These are phyloP conservation scores for Groenewaldozyma auringiensis DNA, from an alignment of 1,139 yeast species.

Conservation along the genomic window DNA sequence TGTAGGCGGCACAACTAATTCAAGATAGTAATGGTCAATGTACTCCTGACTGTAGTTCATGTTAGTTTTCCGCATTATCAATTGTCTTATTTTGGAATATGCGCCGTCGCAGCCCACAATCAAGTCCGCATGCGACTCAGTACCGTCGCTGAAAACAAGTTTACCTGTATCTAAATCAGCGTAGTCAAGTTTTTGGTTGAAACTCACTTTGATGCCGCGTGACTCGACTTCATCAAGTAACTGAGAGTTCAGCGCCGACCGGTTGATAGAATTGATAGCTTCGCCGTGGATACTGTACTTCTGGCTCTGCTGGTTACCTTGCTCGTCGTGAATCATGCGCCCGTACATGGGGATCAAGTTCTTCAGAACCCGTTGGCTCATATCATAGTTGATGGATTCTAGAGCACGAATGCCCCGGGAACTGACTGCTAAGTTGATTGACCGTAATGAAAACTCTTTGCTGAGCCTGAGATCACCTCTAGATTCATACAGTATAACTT, in stretches of 20 bases:
- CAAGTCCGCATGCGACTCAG: constrained; percentile 35
- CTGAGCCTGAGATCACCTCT: constrained; percentile 34
- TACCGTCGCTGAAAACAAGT: constrained; percentile 5
- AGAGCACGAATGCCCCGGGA: constrained; percentile 73
- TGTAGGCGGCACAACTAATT: constrained; percentile 54
- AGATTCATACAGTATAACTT: constrained; percentile 64
- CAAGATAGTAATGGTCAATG: constrained; percentile 79
- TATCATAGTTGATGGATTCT: constrained; percentile 48
- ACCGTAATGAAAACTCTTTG: constrained; percentile 29
- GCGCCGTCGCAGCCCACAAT: constrained; percentile 86
- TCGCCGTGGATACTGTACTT: constrained; percentile 80
- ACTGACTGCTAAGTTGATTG: constrained; percentile 83
- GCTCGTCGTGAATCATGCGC: constrained; percentile 72
- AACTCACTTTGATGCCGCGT: constrained; percentile 41
- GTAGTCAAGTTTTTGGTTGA: constrained; percentile 48
- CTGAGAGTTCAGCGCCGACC: constrained; percentile 57
- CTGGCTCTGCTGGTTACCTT: constrained; percentile 63
- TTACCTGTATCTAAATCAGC: constrained; percentile 12
- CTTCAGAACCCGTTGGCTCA: constrained; percentile 50
- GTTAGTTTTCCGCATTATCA: constrained; percentile 54
- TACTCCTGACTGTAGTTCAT: constrained; percentile 71
- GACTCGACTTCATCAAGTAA: constrained; percentile 56
- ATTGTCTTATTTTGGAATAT: constrained; percentile 64
- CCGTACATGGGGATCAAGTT: constrained; percentile 80
- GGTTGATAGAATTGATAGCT: constrained; percentile 75